A percentile compares a stretch with the other conserved stretches of the same genome.
Conservation (phyloP, 805 yeast genomes). For the Cyberlindnera mycetangii region DNA sequence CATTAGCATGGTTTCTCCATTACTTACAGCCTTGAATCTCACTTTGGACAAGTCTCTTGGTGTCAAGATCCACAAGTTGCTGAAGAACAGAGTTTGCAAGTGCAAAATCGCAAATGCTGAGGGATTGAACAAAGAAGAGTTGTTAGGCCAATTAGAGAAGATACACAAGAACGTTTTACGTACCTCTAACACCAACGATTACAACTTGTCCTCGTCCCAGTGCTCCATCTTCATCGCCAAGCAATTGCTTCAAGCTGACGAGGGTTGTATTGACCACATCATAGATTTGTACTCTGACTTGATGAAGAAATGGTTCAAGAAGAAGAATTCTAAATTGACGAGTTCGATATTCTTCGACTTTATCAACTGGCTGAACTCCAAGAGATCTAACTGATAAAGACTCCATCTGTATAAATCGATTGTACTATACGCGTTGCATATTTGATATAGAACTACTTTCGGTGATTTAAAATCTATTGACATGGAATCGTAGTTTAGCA, state of each 20-base stretch:
- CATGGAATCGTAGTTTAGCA: conserved; percentile 1
- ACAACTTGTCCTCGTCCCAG: conserved; percentile 49
- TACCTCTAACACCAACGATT: conserved; percentile 34
- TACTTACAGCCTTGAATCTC: conserved; percentile 55
- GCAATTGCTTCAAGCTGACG: conserved; percentile 39
- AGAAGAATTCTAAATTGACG: conserved; percentile 44
- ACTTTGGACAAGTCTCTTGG: conserved; percentile 73
- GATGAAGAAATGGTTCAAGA: conserved; percentile 58
- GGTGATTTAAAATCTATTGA: too few relatives aligned
- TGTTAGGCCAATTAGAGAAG: conserved; percentile 32
- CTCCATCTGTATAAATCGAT: too few relatives aligned
- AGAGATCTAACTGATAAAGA: conserved; percentile 25
- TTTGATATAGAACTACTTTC: background rate
- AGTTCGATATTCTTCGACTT: conserved; percentile 69
- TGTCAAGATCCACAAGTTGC: conserved; percentile 67
- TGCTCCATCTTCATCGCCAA: conserved; percentile 66
- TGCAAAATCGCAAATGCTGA: conserved; percentile 30
- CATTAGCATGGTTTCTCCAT: conserved; percentile 48
- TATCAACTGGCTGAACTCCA: conserved; percentile 72
- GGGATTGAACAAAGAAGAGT: conserved; percentile 20
- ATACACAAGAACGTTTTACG: conserved; percentile 42
- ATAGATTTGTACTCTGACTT: conserved; percentile 54
- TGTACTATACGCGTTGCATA: background rate
- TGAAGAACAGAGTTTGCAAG: conserved; percentile 60
- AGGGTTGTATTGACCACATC: conserved; percentile 37